Evolutionary conservation across 345 rosid genomes (phyloP).

Genomic region (Rhodamnia rubescens): DNA sequence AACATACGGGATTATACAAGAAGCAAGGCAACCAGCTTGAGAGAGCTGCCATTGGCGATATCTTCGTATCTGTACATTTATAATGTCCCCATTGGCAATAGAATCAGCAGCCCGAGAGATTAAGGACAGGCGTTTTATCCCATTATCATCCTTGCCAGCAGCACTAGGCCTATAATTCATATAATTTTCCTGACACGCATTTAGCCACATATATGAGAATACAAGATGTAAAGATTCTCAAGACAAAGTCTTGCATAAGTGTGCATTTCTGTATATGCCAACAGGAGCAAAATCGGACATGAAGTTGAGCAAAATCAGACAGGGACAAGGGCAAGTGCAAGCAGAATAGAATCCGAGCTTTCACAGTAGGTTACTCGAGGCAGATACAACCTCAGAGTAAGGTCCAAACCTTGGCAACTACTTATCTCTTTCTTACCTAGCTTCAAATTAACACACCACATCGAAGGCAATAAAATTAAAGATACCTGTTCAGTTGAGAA

Average conservation of each 20-base stretch:
- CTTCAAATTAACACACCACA: not conserved
- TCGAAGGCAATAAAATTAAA: not conserved
- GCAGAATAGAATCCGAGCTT: not conserved
- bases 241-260: not conserved
- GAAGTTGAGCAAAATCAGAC: not conserved
- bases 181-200: constrained; percentile 76
- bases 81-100: constrained; percentile 80
- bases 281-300: not conserved
- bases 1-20: constrained; percentile 88
- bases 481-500: not conserved
- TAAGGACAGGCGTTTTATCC: constrained; percentile 58
- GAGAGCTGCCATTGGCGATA: constrained; percentile 95
- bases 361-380: not conserved
- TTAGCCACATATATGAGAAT: not conserved
- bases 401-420: not conserved
- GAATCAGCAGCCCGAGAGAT: constrained; percentile 94
- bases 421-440: not conserved
- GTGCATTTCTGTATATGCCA: not conserved
- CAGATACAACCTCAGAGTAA: not conserved
- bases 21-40: constrained; percentile 60
- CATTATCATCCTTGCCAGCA: constrained; percentile 56
- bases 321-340: not conserved
- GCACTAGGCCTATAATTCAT: constrained; percentile 76
- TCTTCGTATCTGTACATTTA: constrained; percentile 93
- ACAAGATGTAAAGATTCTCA: not conserved